phyloP scores from a whole-genome alignment of 495 filamentous ascomycete species.

The Penicillium coffeae region DNA sequence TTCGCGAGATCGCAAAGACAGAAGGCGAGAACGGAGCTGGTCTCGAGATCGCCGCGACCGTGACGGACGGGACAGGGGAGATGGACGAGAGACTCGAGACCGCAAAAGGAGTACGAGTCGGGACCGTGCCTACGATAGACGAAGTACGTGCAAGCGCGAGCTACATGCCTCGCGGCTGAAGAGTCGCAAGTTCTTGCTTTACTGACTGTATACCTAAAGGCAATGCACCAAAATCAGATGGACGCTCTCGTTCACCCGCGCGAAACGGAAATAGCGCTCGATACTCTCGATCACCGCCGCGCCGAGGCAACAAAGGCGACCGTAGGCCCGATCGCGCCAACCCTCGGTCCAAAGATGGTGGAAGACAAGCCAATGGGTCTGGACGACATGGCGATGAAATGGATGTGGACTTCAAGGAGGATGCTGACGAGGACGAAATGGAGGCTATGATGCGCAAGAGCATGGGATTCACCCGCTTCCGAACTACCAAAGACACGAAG shows the following conservation, averaged over 20 bases:
- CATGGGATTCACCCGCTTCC: slow-evolving; percentile 87
- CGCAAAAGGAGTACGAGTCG: slow-evolving; percentile 45
- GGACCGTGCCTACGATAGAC: slow-evolving; percentile 42
- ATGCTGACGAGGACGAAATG: slow-evolving; percentile 62
- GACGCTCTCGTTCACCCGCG: slow-evolving; percentile 37
- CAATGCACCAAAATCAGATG: slow-evolving; percentile 31
- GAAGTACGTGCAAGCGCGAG: slow-evolving; percentile 30
- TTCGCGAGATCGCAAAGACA: slow-evolving; percentile 40
- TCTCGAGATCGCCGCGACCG: slow-evolving; percentile 44
- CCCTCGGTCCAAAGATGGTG: slow-evolving; percentile 17
- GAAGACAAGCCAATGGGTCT: slow-evolving; percentile 25
- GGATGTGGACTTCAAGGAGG: slow-evolving; percentile 43
- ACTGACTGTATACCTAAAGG: slow-evolving; percentile 20
- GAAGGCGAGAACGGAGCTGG: slow-evolving; percentile 39
- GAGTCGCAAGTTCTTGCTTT: neutral
- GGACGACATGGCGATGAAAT: slow-evolving; percentile 33
- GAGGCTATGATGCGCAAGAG: slow-evolving; percentile 71
- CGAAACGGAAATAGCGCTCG: slow-evolving; percentile 37
- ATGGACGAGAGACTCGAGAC: slow-evolving; percentile 34
- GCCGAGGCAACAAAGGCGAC: slow-evolving; percentile 30
- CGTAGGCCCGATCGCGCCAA: slow-evolving; percentile 34
- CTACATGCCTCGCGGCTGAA: neutral
- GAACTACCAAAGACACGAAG: slow-evolving; percentile 85
- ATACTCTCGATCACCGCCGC: slow-evolving; percentile 32
- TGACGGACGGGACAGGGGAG: slow-evolving; percentile 36